Conservation (phyloP, 1,139 yeast genomes). For the Candida sp. region DNA sequence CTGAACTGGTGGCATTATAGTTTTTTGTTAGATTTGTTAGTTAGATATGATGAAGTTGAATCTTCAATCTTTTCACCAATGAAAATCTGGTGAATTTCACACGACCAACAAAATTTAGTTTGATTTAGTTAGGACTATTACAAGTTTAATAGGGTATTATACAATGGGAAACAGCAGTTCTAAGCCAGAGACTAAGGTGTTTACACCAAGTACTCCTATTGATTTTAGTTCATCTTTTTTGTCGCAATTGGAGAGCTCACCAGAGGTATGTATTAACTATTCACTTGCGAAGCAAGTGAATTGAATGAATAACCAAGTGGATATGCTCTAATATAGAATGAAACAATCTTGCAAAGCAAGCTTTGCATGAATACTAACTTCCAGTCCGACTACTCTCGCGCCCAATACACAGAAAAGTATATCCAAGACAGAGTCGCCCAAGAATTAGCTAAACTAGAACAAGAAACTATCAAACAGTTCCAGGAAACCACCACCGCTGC, state of each 20-base stretch:
- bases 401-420: constrained; percentile 73
- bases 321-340: no score
- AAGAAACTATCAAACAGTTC: constrained; percentile 54
- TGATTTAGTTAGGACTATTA: no score
- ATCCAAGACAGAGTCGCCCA: constrained; percentile 74
- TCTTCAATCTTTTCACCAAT: neutral
- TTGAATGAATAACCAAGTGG: neutral
- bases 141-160: no score
- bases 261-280: constrained; percentile 45
- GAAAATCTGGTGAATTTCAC: constrained; percentile 1
- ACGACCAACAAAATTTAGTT: constrained; percentile 1
- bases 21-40: no score
- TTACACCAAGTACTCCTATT: constrained; percentile 70
- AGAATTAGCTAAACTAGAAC: constrained; percentile 61
- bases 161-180: constrained; percentile 56
- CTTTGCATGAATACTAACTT: constrained; percentile 17
- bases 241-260: constrained; percentile 66
- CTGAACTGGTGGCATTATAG: constrained; percentile 78
- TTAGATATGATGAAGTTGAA: neutral
- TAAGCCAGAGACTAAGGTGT: constrained; percentile 62
- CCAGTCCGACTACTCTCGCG: constrained; percentile 72
- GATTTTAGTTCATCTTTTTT: constrained; percentile 70
- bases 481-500: constrained; percentile 48
- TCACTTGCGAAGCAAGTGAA: no score
- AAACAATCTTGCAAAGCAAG: neutral